Base-by-base conservation (phyloP, 805 yeast genomes). In the Candida ovalis region DNA sequence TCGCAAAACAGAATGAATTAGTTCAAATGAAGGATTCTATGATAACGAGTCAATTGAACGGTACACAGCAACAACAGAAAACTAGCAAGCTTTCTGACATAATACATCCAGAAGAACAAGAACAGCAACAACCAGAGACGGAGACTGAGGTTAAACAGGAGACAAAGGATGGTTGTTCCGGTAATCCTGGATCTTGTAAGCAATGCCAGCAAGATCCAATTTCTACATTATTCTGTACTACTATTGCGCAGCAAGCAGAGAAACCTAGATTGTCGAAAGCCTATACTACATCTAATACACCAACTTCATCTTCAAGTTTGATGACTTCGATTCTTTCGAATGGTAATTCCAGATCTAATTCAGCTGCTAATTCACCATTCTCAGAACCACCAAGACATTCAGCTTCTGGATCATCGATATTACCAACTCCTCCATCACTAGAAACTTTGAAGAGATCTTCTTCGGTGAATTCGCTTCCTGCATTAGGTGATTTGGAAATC, bases 161-260 rank as follows among this genome's bases (percentile, higher is more conserved):
- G 35, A 13, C 35, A 30, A 35, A 35, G 12, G 38, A 35, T 2
- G 83, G 79, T 10, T 88, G 96, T 66, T 84, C 92, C 0, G 95
- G 95, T 1, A 81, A 88, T 58, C 97, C 97, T 10, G 96, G 96
- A 2, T 81, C 90, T 3, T 89, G 97, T 63, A 66, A 69, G 6
- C 91, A 85, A 66, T 89, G 97, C 67, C 95, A 85, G 60, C 64
- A 70, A 42, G 96, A 90, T 65, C 96, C 96, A 28, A 82, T 88
- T 86, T 83, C 90, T 4, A 88, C 95, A 2, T 71, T 88, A 37
- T 90, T 90, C 68, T 90, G 97, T 70, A 82, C 95, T 1, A 87
- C 96, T 0, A 81, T 90, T 22, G 94, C 96, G 4, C 56, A 54
- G 28, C 57, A 58, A 43, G 39, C 47, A 43, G n/a, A 35, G 12